Evolutionary conservation across 768 basidiomycete genomes (phyloP).

Genomic region (Mycena vulgaris): DNA sequence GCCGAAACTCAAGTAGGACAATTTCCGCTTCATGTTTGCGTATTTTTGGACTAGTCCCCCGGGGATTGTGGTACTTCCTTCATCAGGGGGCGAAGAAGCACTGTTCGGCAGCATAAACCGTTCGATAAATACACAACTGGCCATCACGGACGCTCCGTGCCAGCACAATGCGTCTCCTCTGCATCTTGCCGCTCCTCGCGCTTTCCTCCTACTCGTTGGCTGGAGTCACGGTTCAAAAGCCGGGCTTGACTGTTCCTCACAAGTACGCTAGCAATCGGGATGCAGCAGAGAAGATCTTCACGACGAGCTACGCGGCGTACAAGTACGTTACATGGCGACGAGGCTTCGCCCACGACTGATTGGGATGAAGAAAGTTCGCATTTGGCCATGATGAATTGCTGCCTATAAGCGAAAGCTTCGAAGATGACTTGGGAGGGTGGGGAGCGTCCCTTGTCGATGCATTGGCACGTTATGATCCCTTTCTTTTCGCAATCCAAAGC

Average conservation of each 20-base stretch:
- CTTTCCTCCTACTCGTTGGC: constrained; percentile 19
- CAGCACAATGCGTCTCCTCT: constrained; percentile 23
- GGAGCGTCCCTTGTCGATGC: constrained; percentile 30
- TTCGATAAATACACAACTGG: background rate
- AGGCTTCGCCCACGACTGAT: background rate
- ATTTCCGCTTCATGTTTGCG: too few relatives aligned
- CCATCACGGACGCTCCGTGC: background rate
- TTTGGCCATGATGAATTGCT: constrained; percentile 64
- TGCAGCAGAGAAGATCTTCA: constrained; percentile 59
- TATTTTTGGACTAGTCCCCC: too few relatives aligned
- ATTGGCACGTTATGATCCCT: constrained; percentile 11
- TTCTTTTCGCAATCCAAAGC: constrained; percentile 23
- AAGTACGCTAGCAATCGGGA: constrained; percentile 48
- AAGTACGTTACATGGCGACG: constrained; percentile 45
- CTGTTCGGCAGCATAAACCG: background rate
- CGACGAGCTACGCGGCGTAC: constrained; percentile 61
- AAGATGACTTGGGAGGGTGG: constrained; percentile 19
- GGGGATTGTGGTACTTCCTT: constrained; percentile 7
- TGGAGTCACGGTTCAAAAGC: constrained; percentile 53
- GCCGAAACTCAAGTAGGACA: too few relatives aligned
- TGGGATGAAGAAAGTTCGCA: constrained; percentile 56
- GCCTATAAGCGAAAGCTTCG: constrained; percentile 26
- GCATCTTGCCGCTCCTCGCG: constrained; percentile 11
- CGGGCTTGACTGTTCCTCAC: constrained; percentile 54
- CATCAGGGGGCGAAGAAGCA: background rate